These are phyloP conservation scores for Aspergillus niger DNA, from an alignment of 2,329 filamentous ascomycete genomes.

Conservation along the genomic window DNA sequence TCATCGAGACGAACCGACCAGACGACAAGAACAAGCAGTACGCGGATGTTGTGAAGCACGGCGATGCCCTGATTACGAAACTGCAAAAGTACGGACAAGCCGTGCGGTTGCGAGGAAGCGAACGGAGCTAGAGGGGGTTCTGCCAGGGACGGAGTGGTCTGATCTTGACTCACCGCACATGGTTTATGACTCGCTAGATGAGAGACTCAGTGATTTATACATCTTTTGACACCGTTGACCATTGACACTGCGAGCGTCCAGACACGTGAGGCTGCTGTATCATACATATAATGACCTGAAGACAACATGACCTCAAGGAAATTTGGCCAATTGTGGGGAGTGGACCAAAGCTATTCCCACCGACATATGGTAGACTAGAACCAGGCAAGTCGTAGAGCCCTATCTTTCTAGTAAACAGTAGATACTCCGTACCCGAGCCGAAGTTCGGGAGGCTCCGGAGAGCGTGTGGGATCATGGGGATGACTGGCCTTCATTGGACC, in stretches of 20 bases:
- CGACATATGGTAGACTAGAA: background rate
- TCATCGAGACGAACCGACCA: constrained; percentile 96
- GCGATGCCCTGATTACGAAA: constrained; percentile 97
- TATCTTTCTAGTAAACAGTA: background rate
- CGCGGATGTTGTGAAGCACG: constrained; percentile 94
- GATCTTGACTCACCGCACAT: constrained; percentile 1
- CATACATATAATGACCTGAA: constrained; percentile 25
- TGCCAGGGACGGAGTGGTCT: background rate
- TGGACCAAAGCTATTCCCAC: background rate
- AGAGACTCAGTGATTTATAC: constrained; percentile 14
- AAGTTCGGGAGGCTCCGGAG: constrained; percentile 3
- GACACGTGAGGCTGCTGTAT: constrained; percentile 28
- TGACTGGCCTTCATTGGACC: background rate
- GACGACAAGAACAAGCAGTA: constrained; percentile 99
- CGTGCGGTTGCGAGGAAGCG: constrained; percentile 88
- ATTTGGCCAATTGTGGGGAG: background rate
- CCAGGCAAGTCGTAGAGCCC: too few species aligned
- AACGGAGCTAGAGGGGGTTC: constrained; percentile 66
- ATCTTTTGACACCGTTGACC: constrained; percentile 12
- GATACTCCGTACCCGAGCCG: background rate
- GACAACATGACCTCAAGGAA: constrained; percentile 16
- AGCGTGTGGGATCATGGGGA: constrained; percentile 1
- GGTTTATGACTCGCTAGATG: constrained; percentile 9
- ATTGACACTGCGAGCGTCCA: constrained; percentile 21
- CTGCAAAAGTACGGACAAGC: constrained; percentile 98